Base-by-base conservation (phyloP, 2,329 filamentous ascomycete species). In the Colletotrichum truncatum region DNA sequence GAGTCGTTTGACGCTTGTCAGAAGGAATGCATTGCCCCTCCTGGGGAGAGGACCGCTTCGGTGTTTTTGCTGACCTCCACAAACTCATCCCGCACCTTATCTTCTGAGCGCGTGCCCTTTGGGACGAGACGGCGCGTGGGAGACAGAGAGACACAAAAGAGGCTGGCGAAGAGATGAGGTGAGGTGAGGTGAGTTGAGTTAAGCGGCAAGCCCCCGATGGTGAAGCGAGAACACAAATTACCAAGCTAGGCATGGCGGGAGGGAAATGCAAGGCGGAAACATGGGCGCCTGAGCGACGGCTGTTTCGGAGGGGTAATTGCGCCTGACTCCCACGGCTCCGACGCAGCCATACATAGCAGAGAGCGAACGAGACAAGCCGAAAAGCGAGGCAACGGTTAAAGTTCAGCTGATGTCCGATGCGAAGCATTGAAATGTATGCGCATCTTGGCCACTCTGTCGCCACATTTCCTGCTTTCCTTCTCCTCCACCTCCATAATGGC, bases 341-440 rank as follows among this genome's bases (percentile, higher is more conserved):
- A 43, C 49, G 30, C 41, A 26, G 41, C 48, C 62, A 61, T 53
- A 61, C 56, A 48, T 7, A 49, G 46, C 23, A 45, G 38, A 52
- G 16, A 38, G 32, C 12, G 39, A 61, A 51, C 48, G 41, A 55
- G 41, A 36, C 57, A 55, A 26, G 41, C 39, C n/a, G 26, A 48
- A 54, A 51, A 55, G 57, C 54, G 56, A 64, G 56, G 61, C 61
- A 64, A 32, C 43, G 23, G 23, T 30, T 62, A 62, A 39, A 46
- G 63, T 66, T 66, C 51, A 48, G 41, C 63, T 51, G 63, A 66
- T 66, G 49, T 66, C 18, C 30, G 43, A 62, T 23, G 43, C 51
- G 25, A 41, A 39, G 63, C 63, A 66, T 63, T 62, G 41, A 62
- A 36, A 32, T 66, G 49, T 45, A 66, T 66, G 63, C 63, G 51